Conservation (phyloP, 108 stramenopile species). For the Poteriospumella lacustris region DNA sequence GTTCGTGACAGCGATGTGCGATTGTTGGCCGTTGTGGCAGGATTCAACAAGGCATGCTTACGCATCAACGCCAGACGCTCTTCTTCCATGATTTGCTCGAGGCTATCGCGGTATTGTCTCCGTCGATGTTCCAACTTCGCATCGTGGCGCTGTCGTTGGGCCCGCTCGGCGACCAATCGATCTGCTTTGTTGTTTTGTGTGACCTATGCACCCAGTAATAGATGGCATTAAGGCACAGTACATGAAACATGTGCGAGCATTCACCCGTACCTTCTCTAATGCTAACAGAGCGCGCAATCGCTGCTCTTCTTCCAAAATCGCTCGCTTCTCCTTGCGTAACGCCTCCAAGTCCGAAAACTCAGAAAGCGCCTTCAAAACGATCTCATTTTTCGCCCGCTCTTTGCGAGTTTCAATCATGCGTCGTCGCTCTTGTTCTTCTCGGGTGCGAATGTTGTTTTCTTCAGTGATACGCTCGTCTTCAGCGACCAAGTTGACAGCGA, state of each 20-base stretch:
- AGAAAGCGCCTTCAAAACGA: slow-evolving; percentile 52
- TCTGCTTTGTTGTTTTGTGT: slow-evolving; percentile 46
- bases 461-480: slow-evolving; percentile 61
- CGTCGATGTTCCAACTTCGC: slow-evolving; percentile 31
- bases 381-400: slow-evolving; percentile 53
- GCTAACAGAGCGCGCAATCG: slow-evolving; percentile 58
- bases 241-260: no score
- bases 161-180: slow-evolving; percentile 54
- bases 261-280: slow-evolving; percentile 57
- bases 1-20: no score
- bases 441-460: slow-evolving; percentile 47
- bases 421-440: slow-evolving; percentile 41
- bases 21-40: no score
- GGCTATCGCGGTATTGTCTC: neutral
- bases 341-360: slow-evolving; percentile 61
- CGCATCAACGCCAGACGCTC: slow-evolving; percentile 1
- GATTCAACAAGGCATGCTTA: slow-evolving; percentile 12
- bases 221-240: no score
- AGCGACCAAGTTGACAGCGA: slow-evolving; percentile 55
- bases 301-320: slow-evolving; percentile 60
- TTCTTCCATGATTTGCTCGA: slow-evolving; percentile 20
- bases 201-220: neutral
- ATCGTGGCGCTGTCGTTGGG: slow-evolving; percentile 53
- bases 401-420: slow-evolving; percentile 38
- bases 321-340: slow-evolving; percentile 56